Evolutionary conservation across 208 protist genomes (phyloP), one percentile per base, ranked within the genome.

Genomic region (Acanthamoeba sp.): DNA sequence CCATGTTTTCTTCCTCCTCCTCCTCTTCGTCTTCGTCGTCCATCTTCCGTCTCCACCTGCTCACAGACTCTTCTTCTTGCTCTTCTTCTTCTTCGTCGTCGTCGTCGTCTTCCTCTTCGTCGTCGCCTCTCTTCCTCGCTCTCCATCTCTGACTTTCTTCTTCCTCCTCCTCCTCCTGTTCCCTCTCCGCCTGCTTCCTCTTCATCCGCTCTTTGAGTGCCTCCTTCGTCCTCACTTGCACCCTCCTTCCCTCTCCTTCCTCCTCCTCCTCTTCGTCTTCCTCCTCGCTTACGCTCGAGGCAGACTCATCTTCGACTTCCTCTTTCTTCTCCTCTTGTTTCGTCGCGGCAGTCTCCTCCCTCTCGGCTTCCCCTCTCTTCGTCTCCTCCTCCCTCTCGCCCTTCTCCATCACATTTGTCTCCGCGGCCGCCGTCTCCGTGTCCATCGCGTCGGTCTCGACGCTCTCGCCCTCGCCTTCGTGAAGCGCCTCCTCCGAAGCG

Each of bases 51-150:
- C 59, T 34, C 34, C 34, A 38, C 20, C 29, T 73, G 32, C 71
- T 38, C 71, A 18, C 4, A 40, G 64, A 38, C 71, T 48, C 71
- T 24, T 80, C 71, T n/a, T 80, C 36, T 1, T 45, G 4, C 9
- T 80, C 36, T 45, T 80, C 71, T 48, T 42, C n/a, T n/a, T n/a
- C n/a, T n/a, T n/a, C n/a, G n/a, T n/a, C 36, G 27, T 80, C 59
- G 7, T 66, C 59, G 27, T 32, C 55, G 7, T 76, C 66, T 36
- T 76, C 29, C 66, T 76, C 36, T 20, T 76, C 20, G 66, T 9
- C 55, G 3, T 12, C 24, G 27, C 59, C 27, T 12, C 27, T 69
- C 59, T 2, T 36, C 29, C 5, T 29, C 12, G n/a, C n/a, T 69
- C 59, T 34, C 34, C 34, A 38, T n/a, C n/a, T n/a, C n/a, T n/a